Percentiles rank a stretch among this genome's conserved stretches.
These are phyloP conservation scores for Monosporascus sp. DNA, from an alignment of 2,329 filamentous ascomycete genomes.

Conservation along the genomic window DNA sequence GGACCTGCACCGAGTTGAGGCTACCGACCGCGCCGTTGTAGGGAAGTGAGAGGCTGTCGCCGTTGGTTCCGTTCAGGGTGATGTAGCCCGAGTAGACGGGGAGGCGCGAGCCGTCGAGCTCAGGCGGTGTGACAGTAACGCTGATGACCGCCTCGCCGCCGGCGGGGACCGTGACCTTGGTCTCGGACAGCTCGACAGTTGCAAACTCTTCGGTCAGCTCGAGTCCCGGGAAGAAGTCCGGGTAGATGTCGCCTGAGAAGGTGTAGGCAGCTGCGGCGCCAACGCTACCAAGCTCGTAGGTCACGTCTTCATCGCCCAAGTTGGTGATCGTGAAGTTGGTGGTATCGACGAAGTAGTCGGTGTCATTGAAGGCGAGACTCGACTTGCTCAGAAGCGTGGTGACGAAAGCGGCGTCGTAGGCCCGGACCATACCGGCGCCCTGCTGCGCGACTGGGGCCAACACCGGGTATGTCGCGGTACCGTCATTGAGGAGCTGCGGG, in stretches of 20 bases:
- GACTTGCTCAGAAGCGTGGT: slow-evolving; percentile 48
- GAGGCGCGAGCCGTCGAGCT: slow-evolving; percentile 32
- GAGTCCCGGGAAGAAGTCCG: slow-evolving; percentile 38
- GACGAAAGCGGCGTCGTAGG: slow-evolving; percentile 51
- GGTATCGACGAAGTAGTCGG: slow-evolving; percentile 44
- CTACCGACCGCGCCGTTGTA: slow-evolving; percentile 32
- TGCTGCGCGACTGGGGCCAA: slow-evolving; percentile 55
- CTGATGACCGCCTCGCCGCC: slow-evolving; percentile 28
- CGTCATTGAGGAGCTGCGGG: slow-evolving; percentile 44
- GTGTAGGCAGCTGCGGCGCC: slow-evolving; percentile 51
- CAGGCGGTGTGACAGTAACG: slow-evolving; percentile 40
- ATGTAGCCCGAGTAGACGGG: slow-evolving; percentile 45
- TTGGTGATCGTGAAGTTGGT: slow-evolving; percentile 53
- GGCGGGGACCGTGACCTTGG: slow-evolving; percentile 24
- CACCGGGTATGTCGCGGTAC: slow-evolving; percentile 26
- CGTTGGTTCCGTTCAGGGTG: slow-evolving; percentile 37
- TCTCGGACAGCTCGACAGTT: slow-evolving; percentile 34
- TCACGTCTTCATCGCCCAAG: slow-evolving; percentile 39
- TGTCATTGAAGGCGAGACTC: slow-evolving; percentile 61
- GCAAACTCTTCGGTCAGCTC: slow-evolving; percentile 36
- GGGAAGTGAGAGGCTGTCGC: slow-evolving; percentile 27
- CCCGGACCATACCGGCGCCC: slow-evolving; percentile 55
- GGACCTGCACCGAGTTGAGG: slow-evolving; percentile 28
- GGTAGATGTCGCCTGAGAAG: slow-evolving; percentile 32
- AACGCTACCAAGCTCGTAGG: slow-evolving; percentile 46